Conservation (phyloP, 2,329 filamentous ascomycete species). For the Arthrobotrys megalospora region DNA sequence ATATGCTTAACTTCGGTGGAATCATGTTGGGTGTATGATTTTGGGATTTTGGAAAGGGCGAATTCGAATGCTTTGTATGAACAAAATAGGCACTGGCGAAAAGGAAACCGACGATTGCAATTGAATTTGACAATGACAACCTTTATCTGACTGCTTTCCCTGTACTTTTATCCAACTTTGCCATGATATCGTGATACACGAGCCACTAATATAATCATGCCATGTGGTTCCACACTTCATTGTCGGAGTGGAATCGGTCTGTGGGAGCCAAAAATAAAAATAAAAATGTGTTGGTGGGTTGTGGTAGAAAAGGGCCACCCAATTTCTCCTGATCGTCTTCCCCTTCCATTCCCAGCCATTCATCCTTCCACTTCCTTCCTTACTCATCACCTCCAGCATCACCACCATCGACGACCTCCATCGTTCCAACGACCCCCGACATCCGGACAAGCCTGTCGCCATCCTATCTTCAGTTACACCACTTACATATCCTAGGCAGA, state of each 20-base stretch:
- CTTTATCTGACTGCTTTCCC: background rate
- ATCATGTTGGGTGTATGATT: slow-evolving; percentile 24
- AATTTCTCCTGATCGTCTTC: slow-evolving; percentile 19
- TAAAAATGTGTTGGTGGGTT: slow-evolving; percentile 28
- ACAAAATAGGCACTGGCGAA: slow-evolving; percentile 35
- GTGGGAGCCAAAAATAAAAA: slow-evolving; percentile 20
- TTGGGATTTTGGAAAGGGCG: slow-evolving; percentile 33
- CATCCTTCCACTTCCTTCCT: slow-evolving; percentile 1
- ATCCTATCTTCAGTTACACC: slow-evolving; percentile 55
- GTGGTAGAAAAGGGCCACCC: slow-evolving; percentile 6
- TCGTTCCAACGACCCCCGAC: slow-evolving; percentile 45
- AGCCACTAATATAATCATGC: background rate
- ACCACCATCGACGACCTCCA: slow-evolving; percentile 10
- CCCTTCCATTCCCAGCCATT: slow-evolving; percentile 11
- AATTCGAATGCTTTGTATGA: slow-evolving; percentile 27
- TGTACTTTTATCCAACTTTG: background rate
- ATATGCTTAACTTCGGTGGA: slow-evolving; percentile 9
- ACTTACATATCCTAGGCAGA: slow-evolving; percentile 47
- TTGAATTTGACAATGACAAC: slow-evolving; percentile 2
- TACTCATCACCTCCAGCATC: slow-evolving; percentile 19
- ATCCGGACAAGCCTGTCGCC: slow-evolving; percentile 33
- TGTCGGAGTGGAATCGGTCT: background rate
- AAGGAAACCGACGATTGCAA: slow-evolving; percentile 20
- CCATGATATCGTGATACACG: background rate
- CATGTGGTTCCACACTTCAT: background rate